phyloP scores from a whole-genome alignment of 129 eudicot genomes.

The Artemisia tridentata region DNA sequence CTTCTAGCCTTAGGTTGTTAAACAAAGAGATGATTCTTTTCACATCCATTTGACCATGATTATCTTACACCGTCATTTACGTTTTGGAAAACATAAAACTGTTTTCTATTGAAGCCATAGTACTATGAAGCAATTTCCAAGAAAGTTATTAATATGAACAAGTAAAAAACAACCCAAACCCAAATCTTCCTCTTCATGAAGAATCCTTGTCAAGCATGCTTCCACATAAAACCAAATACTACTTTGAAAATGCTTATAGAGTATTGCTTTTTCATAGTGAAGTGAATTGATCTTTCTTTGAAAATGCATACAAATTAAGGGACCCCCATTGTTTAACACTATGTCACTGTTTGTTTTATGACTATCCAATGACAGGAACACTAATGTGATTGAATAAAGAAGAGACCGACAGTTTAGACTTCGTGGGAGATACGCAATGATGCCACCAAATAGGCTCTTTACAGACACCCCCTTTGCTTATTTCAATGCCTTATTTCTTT shows the following conservation, averaged over 20 bases:
- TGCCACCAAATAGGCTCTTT: constrained; percentile 25
- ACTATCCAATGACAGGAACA: not conserved
- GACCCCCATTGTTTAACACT: not conserved
- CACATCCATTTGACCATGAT: too few species aligned
- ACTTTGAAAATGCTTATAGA: not conserved
- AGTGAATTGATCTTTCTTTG: not conserved
- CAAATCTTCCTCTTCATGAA: not conserved
- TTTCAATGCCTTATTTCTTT: not conserved
- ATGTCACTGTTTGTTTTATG: not conserved
- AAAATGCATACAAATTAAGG: not conserved
- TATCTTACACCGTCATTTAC: too few species aligned
- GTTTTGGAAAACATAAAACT: too few species aligned
- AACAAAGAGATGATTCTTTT: too few species aligned
- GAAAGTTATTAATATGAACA: not conserved
- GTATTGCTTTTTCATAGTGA: not conserved
- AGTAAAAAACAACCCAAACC: not conserved
- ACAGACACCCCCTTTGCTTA: not conserved
- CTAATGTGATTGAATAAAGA: not conserved
- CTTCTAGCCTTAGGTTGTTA: too few species aligned
- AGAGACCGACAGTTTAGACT: constrained; percentile 32
- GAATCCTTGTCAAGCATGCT: constrained; percentile 8
- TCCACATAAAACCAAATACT: constrained; percentile 8
- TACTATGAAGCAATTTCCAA: not conserved
- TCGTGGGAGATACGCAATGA: constrained; percentile 29
- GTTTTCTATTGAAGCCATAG: not conserved